A percentile compares a stretch with the other conserved stretches of the same genome.
Evolutionary conservation across 176 grass and related monocot genomes (phyloP).

Genomic region (Echinochloa phyllopogon): DNA sequence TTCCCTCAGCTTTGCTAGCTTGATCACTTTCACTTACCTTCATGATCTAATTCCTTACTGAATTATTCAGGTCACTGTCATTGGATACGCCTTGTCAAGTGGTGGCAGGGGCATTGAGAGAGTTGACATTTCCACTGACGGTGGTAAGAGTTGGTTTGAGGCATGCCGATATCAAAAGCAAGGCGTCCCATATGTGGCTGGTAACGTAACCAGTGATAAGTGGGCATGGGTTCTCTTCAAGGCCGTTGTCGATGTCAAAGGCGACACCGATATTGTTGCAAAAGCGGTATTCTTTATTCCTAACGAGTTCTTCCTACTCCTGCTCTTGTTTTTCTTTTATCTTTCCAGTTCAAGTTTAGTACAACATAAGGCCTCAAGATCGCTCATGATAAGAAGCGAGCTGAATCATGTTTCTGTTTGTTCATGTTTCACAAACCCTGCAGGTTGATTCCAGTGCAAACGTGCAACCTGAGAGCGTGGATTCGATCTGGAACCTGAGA

Average conservation of each 20-base stretch:
- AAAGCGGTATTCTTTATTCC: constrained; percentile 50
- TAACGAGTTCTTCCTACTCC: neutral
- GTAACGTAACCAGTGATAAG: constrained; percentile 55
- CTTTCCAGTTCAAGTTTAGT: neutral
- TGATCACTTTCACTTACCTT: neutral
- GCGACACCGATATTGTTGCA: constrained; percentile 52
- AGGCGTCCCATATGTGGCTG: constrained; percentile 45
- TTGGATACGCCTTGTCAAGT: constrained; percentile 64
- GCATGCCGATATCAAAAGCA: constrained; percentile 55
- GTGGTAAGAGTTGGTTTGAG: constrained; percentile 66
- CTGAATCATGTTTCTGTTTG: neutral
- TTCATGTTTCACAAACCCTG: constrained; percentile 6
- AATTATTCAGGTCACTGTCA: constrained; percentile 45
- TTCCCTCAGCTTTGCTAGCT: neutral
- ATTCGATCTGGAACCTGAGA: constrained; percentile 60
- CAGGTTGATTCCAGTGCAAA: constrained; percentile 60
- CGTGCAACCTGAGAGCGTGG: constrained; percentile 54
- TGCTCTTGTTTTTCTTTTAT: neutral
- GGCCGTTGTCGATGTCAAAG: constrained; percentile 41
- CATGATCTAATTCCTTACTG: neutral
- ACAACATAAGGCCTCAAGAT: neutral
- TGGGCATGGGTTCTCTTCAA: constrained; percentile 80
- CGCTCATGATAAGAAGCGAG: neutral
- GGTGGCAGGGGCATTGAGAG: constrained; percentile 74
- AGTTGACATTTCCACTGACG: constrained; percentile 60